Evolutionary conservation across 805 yeast genomes (phyloP), one percentile per base, ranked within the genome.

Genomic region (Yarrowia divulgata): DNA sequence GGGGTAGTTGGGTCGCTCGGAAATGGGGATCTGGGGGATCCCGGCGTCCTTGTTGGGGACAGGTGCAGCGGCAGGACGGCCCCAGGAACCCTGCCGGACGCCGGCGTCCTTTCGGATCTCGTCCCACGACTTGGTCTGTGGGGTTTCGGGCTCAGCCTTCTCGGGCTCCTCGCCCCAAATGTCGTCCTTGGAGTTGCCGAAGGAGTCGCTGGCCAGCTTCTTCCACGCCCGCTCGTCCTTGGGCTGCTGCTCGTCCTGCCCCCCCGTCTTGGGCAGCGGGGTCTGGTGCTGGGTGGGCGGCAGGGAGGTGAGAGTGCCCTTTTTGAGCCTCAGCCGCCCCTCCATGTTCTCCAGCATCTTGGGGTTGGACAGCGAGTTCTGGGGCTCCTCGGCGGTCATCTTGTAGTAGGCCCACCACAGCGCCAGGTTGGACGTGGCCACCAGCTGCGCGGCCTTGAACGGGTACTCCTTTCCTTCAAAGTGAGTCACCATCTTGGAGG

Each of bases 381-480:
- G 46, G 14, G 68, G 68, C 55, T 49, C 57, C 48, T 63, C 68
- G 45, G 68, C 68, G 13, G 68, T 63, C 68, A 63, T 48, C 57
- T 63, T 63, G 46, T 63, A 63, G 57, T 63, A 63, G 48, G 68
- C 55, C 68, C 68, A 63, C 68, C 68, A 63, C 37, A 48, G 46
- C 6, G 57, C 57, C 35, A 63, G 39, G 54, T 63, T 49, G 37
- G 57, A 48, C 29, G 57, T 34, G 12, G 57, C 68, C 8, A 49
- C 57, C 2, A 48, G 45, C 29, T 49, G 45, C 2, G 57, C 68
- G 2, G 68, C 68, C 57, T 49, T 48, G 37, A 18, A 29, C 9
- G 68, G 57, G 55, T 63, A 48, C 45, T 39, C 57, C 23, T 40
- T 37, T 12, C 57, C 57, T 29, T 48, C 48, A 48, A 63, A 63